Evolutionary conservation across 139 green algal genomes (phyloP).

Genomic region (Eudorina sp.): DNA sequence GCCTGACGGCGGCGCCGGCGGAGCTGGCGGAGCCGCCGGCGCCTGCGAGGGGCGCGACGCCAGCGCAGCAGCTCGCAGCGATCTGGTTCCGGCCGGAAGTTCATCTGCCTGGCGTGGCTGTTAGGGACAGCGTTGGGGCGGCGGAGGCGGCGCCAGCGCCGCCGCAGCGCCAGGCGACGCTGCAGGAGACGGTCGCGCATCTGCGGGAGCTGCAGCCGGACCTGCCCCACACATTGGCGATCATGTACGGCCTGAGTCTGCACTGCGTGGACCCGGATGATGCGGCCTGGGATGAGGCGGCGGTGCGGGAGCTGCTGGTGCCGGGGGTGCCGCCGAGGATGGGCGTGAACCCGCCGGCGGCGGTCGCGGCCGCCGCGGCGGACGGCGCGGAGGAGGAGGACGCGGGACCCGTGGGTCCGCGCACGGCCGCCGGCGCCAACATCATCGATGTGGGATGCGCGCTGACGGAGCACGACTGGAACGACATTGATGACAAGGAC

Average conservation of each 20-base stretch:
- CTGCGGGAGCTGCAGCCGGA: background rate
- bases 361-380: background rate
- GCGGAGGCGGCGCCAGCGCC: background rate
- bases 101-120: background rate
- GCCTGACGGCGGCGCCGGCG: background rate
- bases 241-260: background rate
- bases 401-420: background rate
- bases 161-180: conserved; percentile 19
- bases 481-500: conserved; percentile 51
- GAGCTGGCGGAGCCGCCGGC: background rate
- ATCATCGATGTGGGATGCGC: conserved; percentile 44
- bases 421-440: background rate
- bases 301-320: conserved; percentile 32
- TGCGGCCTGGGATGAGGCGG: conserved; percentile 22
- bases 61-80: background rate
- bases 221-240: background rate
- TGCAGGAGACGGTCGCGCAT: background rate
- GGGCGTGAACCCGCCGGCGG: background rate
- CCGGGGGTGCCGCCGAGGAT: background rate
- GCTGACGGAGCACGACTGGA: conserved; percentile 36
- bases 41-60: background rate
- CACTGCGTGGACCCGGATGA: background rate
- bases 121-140: background rate
- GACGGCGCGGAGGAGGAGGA: background rate
- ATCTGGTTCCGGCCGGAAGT: conserved; percentile 9